Base-by-base conservation (phyloP, 306 rosid species). In the Ceratonia siliqua region DNA sequence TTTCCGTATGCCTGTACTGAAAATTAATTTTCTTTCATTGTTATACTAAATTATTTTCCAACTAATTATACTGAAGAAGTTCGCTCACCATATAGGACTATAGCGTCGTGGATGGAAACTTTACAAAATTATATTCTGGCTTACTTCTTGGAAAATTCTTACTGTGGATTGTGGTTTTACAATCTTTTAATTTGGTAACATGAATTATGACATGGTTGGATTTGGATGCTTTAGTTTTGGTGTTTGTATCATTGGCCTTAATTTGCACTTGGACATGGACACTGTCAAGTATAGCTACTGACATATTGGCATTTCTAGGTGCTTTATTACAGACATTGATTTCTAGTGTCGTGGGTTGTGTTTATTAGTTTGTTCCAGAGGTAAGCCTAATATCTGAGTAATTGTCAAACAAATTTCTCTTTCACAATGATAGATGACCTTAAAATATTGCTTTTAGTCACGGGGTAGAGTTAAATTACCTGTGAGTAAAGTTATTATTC, bases 231-330 rank as follows among this genome's bases (percentile, higher is more conserved):
- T 39, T 43, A 28, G 67, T 36, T 62, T 43, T 53, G 49, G 22
- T 72, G 79, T 30, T 66, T 48, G 12, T 68, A 35, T 62, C 35
- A 33, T 67, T 35, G 35, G 56, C 41, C 49, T 68, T 52, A 54
- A 73, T 43, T 41, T 75, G 59, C 25, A 36, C 41, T 45, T 59
- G 68, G 68, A 24, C 35, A 49, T 43, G 76, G 53, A 70, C 61
- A 75, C 52, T 69, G 4, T 38, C 11, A 56, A 55, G 28, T 25
- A 46, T 78, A 17, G 8, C 33, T 27, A 2, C 66, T 55, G 5
- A 62, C 17, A 18, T 50, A 15, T 59, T 59, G 20, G 45, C 10
- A 4, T 48, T 33, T 58, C 10, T 55, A 41, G 50, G 68, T 46
- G 27, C 18, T 14, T 32, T 30, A 43, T 30, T 20, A n/a, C 4